Evolutionary conservation across 1,284 basidiomycete genomes (phyloP), one percentile per base, ranked within the genome.

Genomic region (Cutaneotrichosporon sp.): DNA sequence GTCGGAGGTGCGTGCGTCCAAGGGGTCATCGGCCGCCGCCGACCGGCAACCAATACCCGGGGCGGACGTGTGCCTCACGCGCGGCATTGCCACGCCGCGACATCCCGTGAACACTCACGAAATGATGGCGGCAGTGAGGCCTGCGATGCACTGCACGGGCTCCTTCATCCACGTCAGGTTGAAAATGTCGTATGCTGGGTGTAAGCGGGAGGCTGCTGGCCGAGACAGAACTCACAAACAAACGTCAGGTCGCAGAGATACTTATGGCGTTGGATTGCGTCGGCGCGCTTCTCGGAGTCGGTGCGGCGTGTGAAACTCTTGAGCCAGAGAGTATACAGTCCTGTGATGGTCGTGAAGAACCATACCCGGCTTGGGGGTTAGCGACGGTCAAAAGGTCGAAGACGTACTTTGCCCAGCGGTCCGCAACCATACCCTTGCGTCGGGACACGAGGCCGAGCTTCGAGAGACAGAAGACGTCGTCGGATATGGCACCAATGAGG

Each of bases 181-280:
- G 52, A 73, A 71, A 14, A 71, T 66, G 48, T 73, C 71, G 49
- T 70, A 73, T 9, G 68, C 71, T 73, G 48, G n/a, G 38, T 33
- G 38, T 22, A 22, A 41, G 31, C 34, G 12, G 2, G 1, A 12
- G n/a, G 7, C 17, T 9, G 34, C 1, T 5, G 9, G 29, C 17
- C 17, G 8, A 2, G n/a, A 5, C 16, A 1, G 5, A 32, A 71
- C 71, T 60, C 54, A 73, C 71, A 68, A 34, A 70, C 67, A 55
- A 73, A 73, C 22, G 63, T 45, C 20, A 73, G 59, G 57, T 73
- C 71, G 34, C 66, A 63, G 24, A 68, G 34, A 20, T 67, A 61
- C 53, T 73, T 73, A 35, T 63, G 47, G 24, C 55, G 60, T n/a
- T 63, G 62, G 65, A 66, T 68, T 42, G 62, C 50, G 31, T 70